Evolutionary conservation across 192 early-diverging fungal species (phyloP), one percentile per base, ranked within the genome.

Genomic region (Gorgonomyces haynaldii): DNA sequence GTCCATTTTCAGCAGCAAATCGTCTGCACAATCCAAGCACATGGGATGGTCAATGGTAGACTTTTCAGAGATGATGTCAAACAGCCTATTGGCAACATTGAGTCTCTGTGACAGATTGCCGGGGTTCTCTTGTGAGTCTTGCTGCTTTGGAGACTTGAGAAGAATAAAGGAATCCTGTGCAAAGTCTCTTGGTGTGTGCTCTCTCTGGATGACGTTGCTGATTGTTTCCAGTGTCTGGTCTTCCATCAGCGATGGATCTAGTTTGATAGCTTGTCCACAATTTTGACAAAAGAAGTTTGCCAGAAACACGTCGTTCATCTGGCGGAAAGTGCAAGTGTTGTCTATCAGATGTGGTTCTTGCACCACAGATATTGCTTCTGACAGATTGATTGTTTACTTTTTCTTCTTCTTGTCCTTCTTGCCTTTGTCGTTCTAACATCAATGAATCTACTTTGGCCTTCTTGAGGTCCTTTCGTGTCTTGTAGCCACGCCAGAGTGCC

Each of bases 1-100:
- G 32, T 85, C 81, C 29, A 96, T 52, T 22, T 67, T 63, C 7
- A 82, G 69, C 37, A 79, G 32, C 42, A 93, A 53, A 51, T 81
- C 79, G 40, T 90, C 87, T 0, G 88, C 83, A 52, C 94, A 97
- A 38, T 89, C 89, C 49, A 85, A 76, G 57, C 94, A 97, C 58
- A 94, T 74, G 9, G 88, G 88, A 42, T 91, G 87, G 37, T 74
- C 73, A 10, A 86, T 63, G 37, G 74, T 74, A 1, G 87, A 81
- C 27, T 73, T 72, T n/a, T 74, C 67, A 0, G 83, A 83, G 49
- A 92, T 75, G 47, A 81, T 46, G 37, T 89, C 84, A 65, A 87
- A 88, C 31, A 96, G 50, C 22, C 76, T 70, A 19, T 71, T 81
- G 0, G 49, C 55, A 23, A 57, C 50, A 21, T 37, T 23, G 2